These are phyloP conservation scores for Monosporascus sp. DNA, from an alignment of 2,329 filamentous ascomycete species.

Conservation along the genomic window DNA sequence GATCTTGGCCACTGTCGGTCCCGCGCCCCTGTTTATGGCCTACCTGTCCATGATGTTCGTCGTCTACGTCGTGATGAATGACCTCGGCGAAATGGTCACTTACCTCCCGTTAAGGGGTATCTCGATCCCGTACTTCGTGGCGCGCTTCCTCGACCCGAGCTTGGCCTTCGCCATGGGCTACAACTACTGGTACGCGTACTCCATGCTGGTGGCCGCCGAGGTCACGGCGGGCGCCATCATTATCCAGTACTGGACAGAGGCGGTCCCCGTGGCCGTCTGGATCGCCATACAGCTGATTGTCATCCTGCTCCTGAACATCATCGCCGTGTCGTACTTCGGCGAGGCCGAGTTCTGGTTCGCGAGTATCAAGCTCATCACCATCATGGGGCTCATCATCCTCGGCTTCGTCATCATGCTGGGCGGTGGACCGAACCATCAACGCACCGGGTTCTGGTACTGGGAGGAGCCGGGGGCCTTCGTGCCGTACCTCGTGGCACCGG, in stretches of 20 bases:
- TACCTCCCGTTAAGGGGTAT: conserved; percentile 52
- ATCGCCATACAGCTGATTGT: conserved; percentile 52
- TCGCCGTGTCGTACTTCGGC: conserved; percentile 52
- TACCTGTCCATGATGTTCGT: conserved; percentile 54
- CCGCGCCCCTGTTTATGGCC: conserved; percentile 64
- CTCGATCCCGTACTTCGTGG: conserved; percentile 51
- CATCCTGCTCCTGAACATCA: conserved; percentile 50
- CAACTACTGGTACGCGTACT: conserved; percentile 60
- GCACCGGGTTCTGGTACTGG: conserved; percentile 47
- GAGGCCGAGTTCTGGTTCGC: conserved; percentile 60
- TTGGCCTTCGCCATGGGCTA: conserved; percentile 52
- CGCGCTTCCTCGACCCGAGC: conserved; percentile 49
- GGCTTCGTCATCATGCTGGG: conserved; percentile 52
- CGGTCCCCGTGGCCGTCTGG: conserved; percentile 50
- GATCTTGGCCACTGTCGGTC: conserved; percentile 51
- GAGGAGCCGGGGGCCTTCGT: conserved; percentile 38
- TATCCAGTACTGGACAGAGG: conserved; percentile 54
- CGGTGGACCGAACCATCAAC: conserved; percentile 44
- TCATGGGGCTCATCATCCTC: conserved; percentile 51
- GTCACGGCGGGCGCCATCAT: conserved; percentile 53
- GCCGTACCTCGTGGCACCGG: conserved; percentile 36
- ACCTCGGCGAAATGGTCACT: conserved; percentile 49
- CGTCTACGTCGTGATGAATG: conserved; percentile 51
- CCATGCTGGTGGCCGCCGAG: conserved; percentile 53
- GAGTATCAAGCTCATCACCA: conserved; percentile 54